Evolutionary conservation across 202 grass and related monocot genomes (phyloP), one percentile per base, ranked within the genome.

Genomic region (Cymbopogon flexuosus): DNA sequence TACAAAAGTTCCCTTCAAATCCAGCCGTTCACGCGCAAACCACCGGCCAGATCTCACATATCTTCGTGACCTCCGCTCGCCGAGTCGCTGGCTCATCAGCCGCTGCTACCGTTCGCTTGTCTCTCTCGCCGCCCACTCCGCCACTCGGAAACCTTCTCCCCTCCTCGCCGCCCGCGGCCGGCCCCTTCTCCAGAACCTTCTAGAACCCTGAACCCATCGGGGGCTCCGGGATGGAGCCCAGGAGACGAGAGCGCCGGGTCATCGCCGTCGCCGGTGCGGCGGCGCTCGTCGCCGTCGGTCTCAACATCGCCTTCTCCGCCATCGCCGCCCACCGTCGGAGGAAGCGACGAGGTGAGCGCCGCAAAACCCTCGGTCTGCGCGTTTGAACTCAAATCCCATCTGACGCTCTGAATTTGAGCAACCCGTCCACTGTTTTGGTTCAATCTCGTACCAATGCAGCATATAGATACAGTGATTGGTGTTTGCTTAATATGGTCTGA

Each of bases 261-360:
- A 77, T 97, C 1, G 91, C 81, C 31, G 33, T 76, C 16, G 89
- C 91, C 21, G 94, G 94, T 13, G 89, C 66, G 22, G 94, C 84
- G 29, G 88, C 95, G 84, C 88, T 98, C 24, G 84, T 98, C 5
- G 95, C 86, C 65, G 68, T 98, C 59, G 92, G 92, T 30, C 79
- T 98, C 37, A 95, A 93, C 72, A 84, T 98, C 68, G 88, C 88
- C 88, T 73, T 95, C 76, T 94, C 96, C 68, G 92, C 90, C 86
- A 74, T 98, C 79, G 87, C 86, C 13, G 78, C 89, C 51, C 84
- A 47, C 63, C 90, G 70, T 72, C 68, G 83, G 76, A 84, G 80
- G 79, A 90, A 81, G 34, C 83, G 76, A n/a, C 83, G 69, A 59
- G 89, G 89, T 91, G 47, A 49, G 43, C 59, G 16, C 19, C 39